Evolutionary conservation across 2,329 filamentous ascomycete species (phyloP).

Genomic region (Trichophaea hybrida): DNA sequence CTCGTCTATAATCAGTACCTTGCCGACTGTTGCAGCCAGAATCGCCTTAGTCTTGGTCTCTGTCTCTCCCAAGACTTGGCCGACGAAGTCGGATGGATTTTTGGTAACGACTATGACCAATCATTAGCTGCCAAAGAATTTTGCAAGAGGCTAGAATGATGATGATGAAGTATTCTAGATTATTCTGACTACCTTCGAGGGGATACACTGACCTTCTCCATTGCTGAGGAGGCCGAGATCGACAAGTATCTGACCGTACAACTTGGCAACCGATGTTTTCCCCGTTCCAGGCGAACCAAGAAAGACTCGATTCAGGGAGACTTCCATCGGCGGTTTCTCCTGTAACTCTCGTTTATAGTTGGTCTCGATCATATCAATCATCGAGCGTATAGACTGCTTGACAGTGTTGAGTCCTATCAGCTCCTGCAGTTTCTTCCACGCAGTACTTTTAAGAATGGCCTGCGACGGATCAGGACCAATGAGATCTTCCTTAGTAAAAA

Average conservation of each 20-base stretch:
- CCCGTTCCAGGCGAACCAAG: slow-evolving; percentile 59
- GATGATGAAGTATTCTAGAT: not conserved
- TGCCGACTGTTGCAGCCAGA: slow-evolving; percentile 49
- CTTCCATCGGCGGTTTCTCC: slow-evolving; percentile 45
- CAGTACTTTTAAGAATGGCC: slow-evolving; percentile 38
- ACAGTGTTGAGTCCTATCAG: slow-evolving; percentile 48
- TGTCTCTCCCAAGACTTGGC: slow-evolving; percentile 46
- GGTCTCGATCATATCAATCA: slow-evolving; percentile 45
- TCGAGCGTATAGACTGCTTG: slow-evolving; percentile 44
- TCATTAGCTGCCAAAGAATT: slow-evolving; percentile 5
- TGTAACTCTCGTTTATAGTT: slow-evolving; percentile 53
- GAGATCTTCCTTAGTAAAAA: slow-evolving; percentile 51
- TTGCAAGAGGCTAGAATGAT: not conserved
- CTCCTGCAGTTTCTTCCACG: slow-evolving; percentile 44
- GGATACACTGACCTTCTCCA: slow-evolving; percentile 42
- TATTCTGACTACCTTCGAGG: not conserved
- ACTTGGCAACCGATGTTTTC: slow-evolving; percentile 59
- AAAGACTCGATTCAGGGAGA: slow-evolving; percentile 54
- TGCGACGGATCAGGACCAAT: slow-evolving; percentile 51
- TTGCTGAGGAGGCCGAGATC: slow-evolving; percentile 52
- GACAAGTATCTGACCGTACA: slow-evolving; percentile 54
- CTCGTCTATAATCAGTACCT: slow-evolving; percentile 67
- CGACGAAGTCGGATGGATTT: slow-evolving; percentile 60
- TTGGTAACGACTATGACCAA: slow-evolving; percentile 46
- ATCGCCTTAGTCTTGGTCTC: slow-evolving; percentile 60